phyloP scores from a whole-genome alignment of 371 early-diverging fungal genomes.

The Catenaria anguillulae region DNA sequence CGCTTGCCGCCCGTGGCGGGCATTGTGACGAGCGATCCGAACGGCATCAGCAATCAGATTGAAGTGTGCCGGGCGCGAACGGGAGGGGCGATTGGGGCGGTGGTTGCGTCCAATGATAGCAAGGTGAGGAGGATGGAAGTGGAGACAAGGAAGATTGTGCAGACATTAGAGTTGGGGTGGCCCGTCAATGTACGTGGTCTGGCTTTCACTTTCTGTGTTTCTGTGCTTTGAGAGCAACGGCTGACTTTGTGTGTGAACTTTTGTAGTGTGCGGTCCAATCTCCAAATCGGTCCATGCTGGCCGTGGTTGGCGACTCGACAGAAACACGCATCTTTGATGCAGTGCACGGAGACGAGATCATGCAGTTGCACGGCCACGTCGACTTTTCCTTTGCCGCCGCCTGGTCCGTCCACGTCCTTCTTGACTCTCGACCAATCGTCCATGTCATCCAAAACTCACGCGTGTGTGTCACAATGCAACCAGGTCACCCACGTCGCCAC shows the following conservation, averaged over 20 bases:
- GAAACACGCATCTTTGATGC: slow-evolving; percentile 42
- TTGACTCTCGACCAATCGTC: neutral
- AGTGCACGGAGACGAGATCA: slow-evolving; percentile 29
- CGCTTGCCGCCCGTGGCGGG: slow-evolving; percentile 20
- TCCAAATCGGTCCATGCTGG: slow-evolving; percentile 44
- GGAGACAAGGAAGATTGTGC: slow-evolving; percentile 18
- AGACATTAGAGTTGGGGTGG: slow-evolving; percentile 32
- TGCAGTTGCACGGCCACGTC: slow-evolving; percentile 40
- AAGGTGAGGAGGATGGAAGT: slow-evolving; percentile 37
- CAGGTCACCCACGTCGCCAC: slow-evolving; percentile 38
- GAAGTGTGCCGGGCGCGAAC: slow-evolving; percentile 25
- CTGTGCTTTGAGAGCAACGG: neutral
- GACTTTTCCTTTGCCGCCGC: slow-evolving; percentile 71
- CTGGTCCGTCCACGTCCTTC: too few relatives aligned
- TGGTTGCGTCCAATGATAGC: slow-evolving; percentile 48
- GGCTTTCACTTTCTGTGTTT: neutral
- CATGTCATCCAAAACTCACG: neutral
- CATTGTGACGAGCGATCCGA: slow-evolving; percentile 16
- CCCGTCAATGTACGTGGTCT: slow-evolving; percentile 44
- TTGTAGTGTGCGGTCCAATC: slow-evolving; percentile 49
- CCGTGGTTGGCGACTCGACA: slow-evolving; percentile 56
- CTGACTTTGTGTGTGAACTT: slow-evolving; percentile 5
- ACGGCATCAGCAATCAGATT: slow-evolving; percentile 50
- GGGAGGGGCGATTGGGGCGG: slow-evolving; percentile 25
- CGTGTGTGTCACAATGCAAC: too few relatives aligned